Evolutionary conservation across 2,329 filamentous ascomycete genomes (phyloP), one percentile per base, ranked within the genome.

Genomic region (Hymenoscyphus linearis): DNA sequence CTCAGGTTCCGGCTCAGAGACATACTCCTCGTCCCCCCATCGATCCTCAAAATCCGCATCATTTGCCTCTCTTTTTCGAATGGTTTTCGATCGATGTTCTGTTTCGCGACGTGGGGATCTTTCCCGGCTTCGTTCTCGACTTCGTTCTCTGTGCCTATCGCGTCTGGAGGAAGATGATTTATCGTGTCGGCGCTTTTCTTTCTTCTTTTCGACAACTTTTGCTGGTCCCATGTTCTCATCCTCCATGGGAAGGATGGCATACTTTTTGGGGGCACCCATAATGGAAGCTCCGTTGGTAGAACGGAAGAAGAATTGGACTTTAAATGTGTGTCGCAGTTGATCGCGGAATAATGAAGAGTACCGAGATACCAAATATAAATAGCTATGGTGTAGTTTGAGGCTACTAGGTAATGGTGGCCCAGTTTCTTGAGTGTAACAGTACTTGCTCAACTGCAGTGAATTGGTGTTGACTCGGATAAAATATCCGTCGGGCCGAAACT

Each of bases 21-120:
- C 72, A 27, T 78, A 77, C 67, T 90, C 89, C 70, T 93, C 89
- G 68, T 95, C 90, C 1, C 86, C 91, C 91, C 91, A 96, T 59
- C 89, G 80, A 70, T 92, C 88, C 55, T 92, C 88, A 66, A 88
- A 87, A 65, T 89, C 84, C 35, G 76, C 79, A 64, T 89, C 84
- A 44, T 77, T 79, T 5, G 71, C 69, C 56, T 80, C 79, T 63
- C 78, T 75, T 61, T 76, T 76, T 60, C 83, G 76, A 54, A 82
- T 72, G 64, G 82, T 82, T 71, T 79, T 83, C 16, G 77, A 76
- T 27, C 76, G 76, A 61, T 76, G 75, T 22, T 77, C 68, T 22
- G 61, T 61, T 57, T 71, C 74, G 44, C 79, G 77, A 7, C 74
- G 66, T 7, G 70, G 68, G 0, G 74, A 74, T 26, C 72, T 73